Percentiles rank a stretch among this genome's conserved stretches.
phyloP scores from a whole-genome alignment of 371 early-diverging fungal species.

The Amoeboaphelidium protococcarum region DNA sequence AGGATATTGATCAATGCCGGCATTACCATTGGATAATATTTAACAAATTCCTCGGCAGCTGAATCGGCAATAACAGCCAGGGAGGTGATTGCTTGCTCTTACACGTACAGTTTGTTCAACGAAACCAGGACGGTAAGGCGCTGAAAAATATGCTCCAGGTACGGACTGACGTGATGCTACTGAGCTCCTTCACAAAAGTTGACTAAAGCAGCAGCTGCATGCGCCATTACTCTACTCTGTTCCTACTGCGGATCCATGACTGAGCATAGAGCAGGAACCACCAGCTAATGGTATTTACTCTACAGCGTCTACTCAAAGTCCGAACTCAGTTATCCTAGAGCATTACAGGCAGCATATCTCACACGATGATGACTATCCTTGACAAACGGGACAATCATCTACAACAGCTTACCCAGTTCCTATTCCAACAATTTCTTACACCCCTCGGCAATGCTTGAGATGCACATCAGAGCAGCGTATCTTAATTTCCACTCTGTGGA shows the following conservation, averaged over 20 bases:
- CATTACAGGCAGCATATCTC: constrained; percentile 81
- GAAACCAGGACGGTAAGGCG: constrained; percentile 50
- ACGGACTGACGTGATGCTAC: constrained; percentile 46
- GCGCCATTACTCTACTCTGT: constrained; percentile 63
- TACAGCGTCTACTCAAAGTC: constrained; percentile 75
- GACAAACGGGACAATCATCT: constrained; percentile 43
- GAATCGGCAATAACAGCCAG: constrained; percentile 91
- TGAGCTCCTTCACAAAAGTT: constrained; percentile 73
- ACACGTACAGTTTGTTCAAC: constrained; percentile 57
- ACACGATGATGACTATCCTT: constrained; percentile 85
- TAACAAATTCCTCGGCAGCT: constrained; percentile 56
- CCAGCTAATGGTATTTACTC: constrained; percentile 37
- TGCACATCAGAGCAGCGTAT: constrained; percentile 75
- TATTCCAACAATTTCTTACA: constrained; percentile 70
- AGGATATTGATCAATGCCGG: constrained; percentile 65
- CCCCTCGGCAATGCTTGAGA: constrained; percentile 86
- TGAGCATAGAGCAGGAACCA: constrained; percentile 54
- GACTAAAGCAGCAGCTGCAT: constrained; percentile 84
- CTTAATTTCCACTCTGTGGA: constrained; percentile 71
- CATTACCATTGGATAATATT: constrained; percentile 77
- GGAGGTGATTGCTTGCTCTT: constrained; percentile 89
- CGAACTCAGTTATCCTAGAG: constrained; percentile 82
- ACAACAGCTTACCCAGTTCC: constrained; percentile 32
- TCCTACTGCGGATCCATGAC: constrained; percentile 46
- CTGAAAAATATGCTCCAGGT: constrained; percentile 61